phyloP scores from a whole-genome alignment of 345 rosid species.

The Combretum micranthum region DNA sequence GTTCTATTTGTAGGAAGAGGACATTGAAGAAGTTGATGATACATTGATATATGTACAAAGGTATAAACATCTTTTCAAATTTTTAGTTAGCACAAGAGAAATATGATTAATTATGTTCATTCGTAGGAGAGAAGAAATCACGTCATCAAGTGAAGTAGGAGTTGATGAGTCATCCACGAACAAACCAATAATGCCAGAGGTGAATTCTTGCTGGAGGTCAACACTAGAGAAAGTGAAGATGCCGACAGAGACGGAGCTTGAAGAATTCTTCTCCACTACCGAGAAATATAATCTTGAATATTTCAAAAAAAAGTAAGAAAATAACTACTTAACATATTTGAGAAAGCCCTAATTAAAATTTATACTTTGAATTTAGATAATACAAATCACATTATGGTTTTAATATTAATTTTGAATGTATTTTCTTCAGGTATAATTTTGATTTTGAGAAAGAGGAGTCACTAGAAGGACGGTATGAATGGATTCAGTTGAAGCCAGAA shows the following conservation, averaged over 20 bases:
- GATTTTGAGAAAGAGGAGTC: slow-evolving; percentile 55
- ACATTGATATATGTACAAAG: too few relatives aligned
- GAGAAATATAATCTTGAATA: slow-evolving; percentile 40
- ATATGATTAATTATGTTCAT: not conserved
- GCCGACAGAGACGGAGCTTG: slow-evolving; percentile 47
- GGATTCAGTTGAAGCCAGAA: slow-evolving; percentile 10
- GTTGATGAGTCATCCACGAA: slow-evolving; percentile 14
- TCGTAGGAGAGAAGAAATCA: slow-evolving; percentile 28
- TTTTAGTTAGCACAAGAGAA: not conserved
- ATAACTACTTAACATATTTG: not conserved
- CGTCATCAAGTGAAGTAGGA: slow-evolving; percentile 26
- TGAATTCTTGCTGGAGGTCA: slow-evolving; percentile 28
- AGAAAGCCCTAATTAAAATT: not conserved
- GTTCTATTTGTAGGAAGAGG: not conserved
- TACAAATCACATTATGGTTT: not conserved
- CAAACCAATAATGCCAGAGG: slow-evolving; percentile 13
- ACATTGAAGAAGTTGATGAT: not conserved
- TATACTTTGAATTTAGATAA: not conserved
- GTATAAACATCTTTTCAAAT: too few relatives aligned
- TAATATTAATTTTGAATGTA: slow-evolving; percentile 4
- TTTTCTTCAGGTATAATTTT: slow-evolving; percentile 45
- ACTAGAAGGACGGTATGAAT: slow-evolving; percentile 43
- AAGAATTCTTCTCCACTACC: slow-evolving; percentile 57
- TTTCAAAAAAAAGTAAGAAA: slow-evolving; percentile 49
- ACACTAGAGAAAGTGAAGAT: slow-evolving; percentile 23